Base-by-base conservation (phyloP, 2,329 filamentous ascomycete genomes). In the Eutypa lata region DNA sequence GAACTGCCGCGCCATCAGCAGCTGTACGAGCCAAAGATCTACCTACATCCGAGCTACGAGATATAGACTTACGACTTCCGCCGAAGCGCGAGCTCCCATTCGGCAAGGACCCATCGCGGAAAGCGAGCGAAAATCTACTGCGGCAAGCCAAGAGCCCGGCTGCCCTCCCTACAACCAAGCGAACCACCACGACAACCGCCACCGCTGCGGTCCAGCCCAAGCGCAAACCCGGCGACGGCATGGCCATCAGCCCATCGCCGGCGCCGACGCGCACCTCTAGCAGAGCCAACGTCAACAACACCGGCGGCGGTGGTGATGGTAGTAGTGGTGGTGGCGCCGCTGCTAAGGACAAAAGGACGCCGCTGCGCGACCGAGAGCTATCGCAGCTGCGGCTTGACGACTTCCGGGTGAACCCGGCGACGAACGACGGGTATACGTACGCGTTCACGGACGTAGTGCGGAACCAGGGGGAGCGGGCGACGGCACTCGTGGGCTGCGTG, bases 351-450 rank as follows among this genome's bases (percentile, higher is more conserved):
- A 65, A 73, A 18, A 71, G 71, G 42, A 13, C 22, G 53, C 74
- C 76, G 1, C 76, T 89, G 16, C 83, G 90, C 47, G 68, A 76
- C 10, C 82, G 79, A 48, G 80, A 84, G 1, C 57, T 84, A 3
- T 71, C 76, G 0, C 73, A 79, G 33, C 77, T 96, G 13, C 73
- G 73, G 14, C 73, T 88, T 1, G 81, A 83, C 13, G 87, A 96
- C 69, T 97, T 96, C 76, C 93, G 87, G 66, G 76, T 94, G 61
- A 96, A 96, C 58, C 86, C 90, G 0, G 73, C 75, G 4, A 80
- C 77, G 59, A 93, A 92, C 57, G 79, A 87, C 42, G 89, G 89
- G 2, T 75, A 84, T 43, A 80, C 85, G 50, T 90, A 83, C 68
- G 90, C 90, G 11, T 96, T 84, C 65, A 76, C 80, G 1, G 88